Percentiles rank a stretch among this genome's conserved stretches.
These are phyloP conservation scores for Colletotrichum tropicicola DNA, from an alignment of 2,329 filamentous ascomycete species.

Conservation along the genomic window DNA sequence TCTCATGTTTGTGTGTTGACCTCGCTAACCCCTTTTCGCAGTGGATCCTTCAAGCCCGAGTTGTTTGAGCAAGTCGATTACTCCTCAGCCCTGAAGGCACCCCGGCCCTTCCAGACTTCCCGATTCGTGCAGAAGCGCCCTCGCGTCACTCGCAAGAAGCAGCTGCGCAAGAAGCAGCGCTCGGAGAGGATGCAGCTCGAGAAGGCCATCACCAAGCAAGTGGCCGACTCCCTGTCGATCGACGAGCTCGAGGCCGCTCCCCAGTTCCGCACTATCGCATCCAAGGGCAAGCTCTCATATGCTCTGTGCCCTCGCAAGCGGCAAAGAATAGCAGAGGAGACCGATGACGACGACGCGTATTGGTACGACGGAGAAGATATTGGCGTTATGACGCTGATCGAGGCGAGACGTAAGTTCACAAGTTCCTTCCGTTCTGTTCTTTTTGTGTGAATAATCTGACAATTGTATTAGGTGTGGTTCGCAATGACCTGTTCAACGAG, in stretches of 20 bases:
- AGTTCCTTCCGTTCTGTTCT: background rate
- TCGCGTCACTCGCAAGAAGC: background rate
- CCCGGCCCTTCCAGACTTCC: background rate
- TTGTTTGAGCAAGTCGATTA: background rate
- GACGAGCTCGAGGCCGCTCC: constrained; percentile 21
- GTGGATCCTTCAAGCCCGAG: constrained; percentile 11
- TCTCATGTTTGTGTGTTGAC: background rate
- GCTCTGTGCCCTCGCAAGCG: constrained; percentile 21
- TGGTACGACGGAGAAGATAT: constrained; percentile 16
- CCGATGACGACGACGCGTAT: background rate
- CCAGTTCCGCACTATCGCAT: constrained; percentile 6
- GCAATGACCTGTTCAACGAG: constrained; percentile 9
- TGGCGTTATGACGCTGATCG: constrained; percentile 5
- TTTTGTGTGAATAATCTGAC: background rate
- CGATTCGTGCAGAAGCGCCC: background rate
- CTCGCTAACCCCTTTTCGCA: constrained; percentile 2
- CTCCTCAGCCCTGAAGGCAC: background rate
- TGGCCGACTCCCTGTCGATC: background rate
- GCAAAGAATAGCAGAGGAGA: background rate
- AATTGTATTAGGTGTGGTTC: background rate
- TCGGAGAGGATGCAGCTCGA: background rate
- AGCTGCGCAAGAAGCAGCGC: constrained; percentile 1
- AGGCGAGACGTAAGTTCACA: constrained; percentile 13
- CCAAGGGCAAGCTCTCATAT: constrained; percentile 10
- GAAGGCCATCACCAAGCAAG: background rate